Evolutionary conservation across 176 grass and related monocot species (phyloP).

Genomic region (Juncus inflexus): DNA sequence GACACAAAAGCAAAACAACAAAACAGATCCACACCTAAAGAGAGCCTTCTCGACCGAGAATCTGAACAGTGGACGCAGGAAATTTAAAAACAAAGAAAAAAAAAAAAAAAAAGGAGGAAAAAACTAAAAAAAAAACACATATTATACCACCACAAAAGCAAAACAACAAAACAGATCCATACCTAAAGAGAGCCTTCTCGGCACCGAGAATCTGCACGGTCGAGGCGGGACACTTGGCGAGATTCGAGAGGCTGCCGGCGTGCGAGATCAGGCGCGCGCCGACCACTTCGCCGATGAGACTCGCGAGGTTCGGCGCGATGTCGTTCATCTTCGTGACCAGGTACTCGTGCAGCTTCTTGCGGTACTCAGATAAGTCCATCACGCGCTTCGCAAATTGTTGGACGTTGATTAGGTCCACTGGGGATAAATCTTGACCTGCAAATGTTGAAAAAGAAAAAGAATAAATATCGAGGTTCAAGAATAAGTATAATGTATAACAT

Average conservation of each 20-base stretch:
- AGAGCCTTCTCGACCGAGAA: too few relatives aligned
- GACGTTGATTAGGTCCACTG: slow-evolving; percentile 84
- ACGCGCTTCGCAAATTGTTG: slow-evolving; percentile 86
- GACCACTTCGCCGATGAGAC: slow-evolving; percentile 84
- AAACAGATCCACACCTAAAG: too few relatives aligned
- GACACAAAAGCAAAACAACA: neutral
- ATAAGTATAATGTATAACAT: too few relatives aligned
- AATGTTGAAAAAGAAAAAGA: neutral
- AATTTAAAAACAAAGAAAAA: too few relatives aligned
- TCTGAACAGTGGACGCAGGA: too few relatives aligned
- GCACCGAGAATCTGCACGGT: slow-evolving; percentile 98
- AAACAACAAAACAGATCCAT: neutral
- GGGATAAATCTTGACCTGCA: slow-evolving; percentile 87
- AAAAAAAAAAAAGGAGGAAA: too few relatives aligned
- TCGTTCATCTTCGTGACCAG: slow-evolving; percentile 97
- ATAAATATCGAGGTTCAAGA: too few relatives aligned
- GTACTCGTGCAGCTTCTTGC: slow-evolving; percentile 95
- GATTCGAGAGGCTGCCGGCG: slow-evolving; percentile 97
- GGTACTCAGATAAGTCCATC: slow-evolving; percentile 84
- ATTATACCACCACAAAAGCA: too few relatives aligned
- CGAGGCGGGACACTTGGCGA: slow-evolving; percentile 86
- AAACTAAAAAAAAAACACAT: too few relatives aligned
- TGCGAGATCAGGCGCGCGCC: slow-evolving; percentile 93
- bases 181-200: slow-evolving; percentile 97
- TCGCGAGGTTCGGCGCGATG: slow-evolving; percentile 85